Percentiles rank a stretch among this genome's conserved stretches.
phyloP scores from a whole-genome alignment of 169 alveolate genomes.

The Amoebophrya sp. region DNA sequence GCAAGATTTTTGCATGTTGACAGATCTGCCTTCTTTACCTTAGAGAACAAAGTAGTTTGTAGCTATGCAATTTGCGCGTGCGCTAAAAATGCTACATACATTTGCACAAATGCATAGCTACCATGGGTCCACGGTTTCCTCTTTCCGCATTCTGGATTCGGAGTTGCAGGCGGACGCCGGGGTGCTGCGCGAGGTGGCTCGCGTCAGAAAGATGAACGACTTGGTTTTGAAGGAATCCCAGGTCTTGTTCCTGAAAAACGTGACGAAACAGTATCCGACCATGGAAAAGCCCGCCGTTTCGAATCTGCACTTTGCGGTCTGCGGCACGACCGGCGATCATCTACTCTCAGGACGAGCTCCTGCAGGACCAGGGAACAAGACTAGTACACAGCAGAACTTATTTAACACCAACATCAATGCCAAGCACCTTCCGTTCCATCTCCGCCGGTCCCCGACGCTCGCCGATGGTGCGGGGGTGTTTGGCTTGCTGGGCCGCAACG shows the following conservation, averaged over 20 bases:
- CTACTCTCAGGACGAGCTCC: no score
- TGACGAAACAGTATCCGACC: neutral
- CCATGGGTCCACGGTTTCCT: neutral
- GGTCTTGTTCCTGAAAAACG: neutral
- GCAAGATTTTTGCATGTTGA: no score
- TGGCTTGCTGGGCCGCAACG: conserved; percentile 75
- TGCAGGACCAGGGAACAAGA: no score
- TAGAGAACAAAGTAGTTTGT: no score
- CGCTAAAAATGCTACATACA: no score
- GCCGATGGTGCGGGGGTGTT: conserved; percentile 58
- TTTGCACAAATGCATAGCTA: no score
- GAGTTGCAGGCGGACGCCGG: neutral
- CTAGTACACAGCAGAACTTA: no score
- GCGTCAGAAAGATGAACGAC: neutral
- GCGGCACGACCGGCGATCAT: no score
- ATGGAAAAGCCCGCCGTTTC: neutral
- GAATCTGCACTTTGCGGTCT: neutral
- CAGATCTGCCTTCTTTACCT: no score
- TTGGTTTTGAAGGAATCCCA: neutral
- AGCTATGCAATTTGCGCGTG: no score
- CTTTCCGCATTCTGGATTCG: neutral
- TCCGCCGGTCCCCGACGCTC: neutral
- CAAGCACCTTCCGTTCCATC: neutral
- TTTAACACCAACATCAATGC: no score
- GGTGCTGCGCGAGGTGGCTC: neutral